Percentiles rank a stretch among this genome's conserved stretches.
phyloP scores from a whole-genome alignment of 1,284 basidiomycete genomes.

The Pisolithus thermaeus region DNA sequence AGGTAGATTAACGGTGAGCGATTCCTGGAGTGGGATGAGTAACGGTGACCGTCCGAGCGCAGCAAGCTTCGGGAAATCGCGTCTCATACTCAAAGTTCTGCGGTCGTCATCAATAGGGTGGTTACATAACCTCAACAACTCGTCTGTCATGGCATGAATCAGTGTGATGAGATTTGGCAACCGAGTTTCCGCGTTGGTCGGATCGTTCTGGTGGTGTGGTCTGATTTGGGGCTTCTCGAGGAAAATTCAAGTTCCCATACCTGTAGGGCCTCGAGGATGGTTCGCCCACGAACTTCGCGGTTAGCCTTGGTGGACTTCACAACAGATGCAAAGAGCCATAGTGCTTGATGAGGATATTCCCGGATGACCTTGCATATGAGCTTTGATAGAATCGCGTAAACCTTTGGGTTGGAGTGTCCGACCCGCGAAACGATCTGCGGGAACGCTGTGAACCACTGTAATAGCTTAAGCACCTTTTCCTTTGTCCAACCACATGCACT shows the following conservation, averaged over 20 bases:
- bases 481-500: not conserved
- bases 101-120: slow-evolving; percentile 45
- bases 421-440: slow-evolving; percentile 97
- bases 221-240: not conserved
- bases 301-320: slow-evolving; percentile 76
- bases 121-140: slow-evolving; percentile 67
- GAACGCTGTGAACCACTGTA: slow-evolving; percentile 92
- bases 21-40: slow-evolving; percentile 91
- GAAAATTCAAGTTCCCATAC: slow-evolving; percentile 33
- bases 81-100: slow-evolving; percentile 51
- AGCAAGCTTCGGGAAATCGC: slow-evolving; percentile 60
- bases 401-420: slow-evolving; percentile 69
- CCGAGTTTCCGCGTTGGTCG: slow-evolving; percentile 31
- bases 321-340: slow-evolving; percentile 92
- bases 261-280: slow-evolving; percentile 63
- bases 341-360: slow-evolving; percentile 85
- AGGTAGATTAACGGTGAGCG: slow-evolving; percentile 85
- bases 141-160: slow-evolving; percentile 58
- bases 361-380: slow-evolving; percentile 75
- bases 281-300: slow-evolving; percentile 57
- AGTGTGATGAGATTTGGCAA: slow-evolving; percentile 51
- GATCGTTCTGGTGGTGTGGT: slow-evolving; percentile 32
- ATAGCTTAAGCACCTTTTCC: not conserved
- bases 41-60: slow-evolving; percentile 58
- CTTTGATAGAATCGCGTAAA: slow-evolving; percentile 60